Evolutionary conservation across 495 filamentous ascomycete species (phyloP), one percentile per base, ranked within the genome.

Genomic region (Hypoxylon crocopeplum): DNA sequence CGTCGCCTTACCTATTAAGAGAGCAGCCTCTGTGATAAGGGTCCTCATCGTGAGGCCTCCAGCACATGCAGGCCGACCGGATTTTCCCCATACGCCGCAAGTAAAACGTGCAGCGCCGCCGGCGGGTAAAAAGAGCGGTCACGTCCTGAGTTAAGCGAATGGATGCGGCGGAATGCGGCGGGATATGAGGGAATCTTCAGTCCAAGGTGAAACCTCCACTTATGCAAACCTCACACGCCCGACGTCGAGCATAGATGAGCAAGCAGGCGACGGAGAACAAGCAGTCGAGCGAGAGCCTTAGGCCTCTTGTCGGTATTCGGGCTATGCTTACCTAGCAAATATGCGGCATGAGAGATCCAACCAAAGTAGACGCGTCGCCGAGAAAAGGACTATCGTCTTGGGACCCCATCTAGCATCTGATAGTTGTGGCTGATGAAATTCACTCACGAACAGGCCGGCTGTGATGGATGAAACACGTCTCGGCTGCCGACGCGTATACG

Each of bases 381-480:
- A 34, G 19, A 46, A 44, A 24, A 45, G 30, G 42, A 47, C 24
- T 41, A 10, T 30, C 44, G n/a, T 48, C 40, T 45, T 33, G 20
- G 49, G 11, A 41, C 12, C 47, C 46, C 33, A 33, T 46, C 44
- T 42, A 39, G 8, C 46, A 13, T 50, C 19, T 29, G 2, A 19
- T 49, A 37, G 7, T 33, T 20, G 19, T 20, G 11, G 29, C 21
- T 5, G 33, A 12, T 27, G 30, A 22, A 48, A 64, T 47, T 32
- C 11, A 30, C 44, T 48, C 41, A 41, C 22, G 33, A 45, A 27
- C 27, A 27, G 25, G 48, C 47, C 48, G 57, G 49, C 45, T 55
- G 25, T 48, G 45, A 51, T 25, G 27, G 52, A 52, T 64, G 61
- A 64, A 64, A 64, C 61, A 48, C 22, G 61, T 42, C 25, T 64